Evolutionary conservation across 23 red algal species (phyloP), one percentile per base, ranked within the genome.

Genomic region (Agarophyton chilense): DNA sequence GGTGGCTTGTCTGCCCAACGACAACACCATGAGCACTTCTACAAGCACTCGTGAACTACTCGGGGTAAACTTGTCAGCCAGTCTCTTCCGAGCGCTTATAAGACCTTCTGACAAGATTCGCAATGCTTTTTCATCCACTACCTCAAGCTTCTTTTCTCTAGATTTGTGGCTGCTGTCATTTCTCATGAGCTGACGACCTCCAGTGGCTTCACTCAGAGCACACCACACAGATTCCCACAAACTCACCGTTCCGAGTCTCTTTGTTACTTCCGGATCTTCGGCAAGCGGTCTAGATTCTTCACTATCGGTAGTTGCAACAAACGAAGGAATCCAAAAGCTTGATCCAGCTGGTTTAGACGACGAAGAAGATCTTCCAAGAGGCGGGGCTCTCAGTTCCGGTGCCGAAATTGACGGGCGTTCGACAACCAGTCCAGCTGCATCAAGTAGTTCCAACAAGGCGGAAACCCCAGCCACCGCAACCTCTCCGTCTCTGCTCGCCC

Each of bases 381-480:
- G 1, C 41, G 41, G 14, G 33, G 38, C 10, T 16, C 41, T 16
- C 24, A 74, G 41, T 74, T 74, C 68, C 10, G 77, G 77, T 50
- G 77, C 77, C 5, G 77, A 80, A 24, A 17, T 18, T 58, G 77
- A 80, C 50, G 51, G 77, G 33, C 64, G 40, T 43, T 58, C 36
- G 1, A 82, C 88, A 43, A 85, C 90, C 31, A 83, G 82, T 4
- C 79, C 92, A 21, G 83, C 84, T 22, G 92, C 92, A 32, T 67
- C 41, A 11, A 94, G 75, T 34, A 94, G 77, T 61, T 94, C 92
- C 31, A 94, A 54, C 50, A 94, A 58, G 11, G 92, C 92, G 12
- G 83, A 70, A 43, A 94, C 83, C 8, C 92, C 92, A 32, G 92
- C 92, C 24, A 87, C 56, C 18, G 83, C 83, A 22, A 94, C 92